These are phyloP conservation scores for Talaromyces sp. DNA, from an alignment of 2,329 filamentous ascomycete genomes.

Conservation along the genomic window DNA sequence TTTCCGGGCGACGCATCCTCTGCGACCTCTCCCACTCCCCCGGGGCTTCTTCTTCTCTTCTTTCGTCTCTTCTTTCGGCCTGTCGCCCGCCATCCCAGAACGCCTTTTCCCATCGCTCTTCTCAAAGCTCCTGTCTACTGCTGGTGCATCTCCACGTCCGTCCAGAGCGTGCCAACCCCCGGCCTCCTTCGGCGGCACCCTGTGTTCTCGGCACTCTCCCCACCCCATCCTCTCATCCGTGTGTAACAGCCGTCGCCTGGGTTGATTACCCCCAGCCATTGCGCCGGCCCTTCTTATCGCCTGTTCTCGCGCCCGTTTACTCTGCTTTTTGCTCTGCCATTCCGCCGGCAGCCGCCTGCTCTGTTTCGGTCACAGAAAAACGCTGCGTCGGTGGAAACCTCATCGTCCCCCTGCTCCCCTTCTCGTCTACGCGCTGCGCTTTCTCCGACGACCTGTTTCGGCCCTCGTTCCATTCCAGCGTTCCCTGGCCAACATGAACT, in stretches of 20 bases:
- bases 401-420: not conserved
- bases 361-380: not conserved
- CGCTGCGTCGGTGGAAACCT: not conserved
- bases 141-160: not conserved
- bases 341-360: not conserved
- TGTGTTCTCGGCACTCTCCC: conserved; percentile 7
- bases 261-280: not conserved
- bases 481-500: conserved; percentile 33
- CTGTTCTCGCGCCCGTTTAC: conserved; percentile 8
- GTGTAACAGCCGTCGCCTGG: conserved; percentile 4
- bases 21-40: not conserved
- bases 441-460: conserved; percentile 8
- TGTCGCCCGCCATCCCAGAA: not conserved
- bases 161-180: not conserved
- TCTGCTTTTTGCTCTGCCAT: conserved; percentile 4
- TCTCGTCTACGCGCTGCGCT: not conserved
- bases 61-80: not conserved
- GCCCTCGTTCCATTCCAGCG: not conserved
- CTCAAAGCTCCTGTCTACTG: not conserved
- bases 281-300: conserved; percentile 13
- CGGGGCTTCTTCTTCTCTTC: too few species aligned
- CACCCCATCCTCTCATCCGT: conserved; percentile 9
- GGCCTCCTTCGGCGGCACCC: not conserved
- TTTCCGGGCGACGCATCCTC: not conserved
- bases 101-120: not conserved